Percentiles rank a stretch among this genome's conserved stretches.
phyloP scores from a whole-genome alignment of 306 rosid species.

The Pyrus betulifolia region DNA sequence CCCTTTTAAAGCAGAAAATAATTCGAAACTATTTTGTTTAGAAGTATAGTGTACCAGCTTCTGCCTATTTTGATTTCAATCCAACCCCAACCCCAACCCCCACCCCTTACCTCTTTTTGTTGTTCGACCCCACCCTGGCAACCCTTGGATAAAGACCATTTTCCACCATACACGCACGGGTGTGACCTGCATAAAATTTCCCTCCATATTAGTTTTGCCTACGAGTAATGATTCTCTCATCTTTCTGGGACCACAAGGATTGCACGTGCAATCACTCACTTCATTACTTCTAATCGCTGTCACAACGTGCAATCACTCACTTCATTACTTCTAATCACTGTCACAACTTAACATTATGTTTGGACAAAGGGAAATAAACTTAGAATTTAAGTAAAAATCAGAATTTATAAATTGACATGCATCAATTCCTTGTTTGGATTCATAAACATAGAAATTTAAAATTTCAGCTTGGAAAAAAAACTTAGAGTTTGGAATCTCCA shows the following conservation, averaged over 20 bases:
- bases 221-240: conserved; percentile 6
- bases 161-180: background rate
- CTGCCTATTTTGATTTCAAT: background rate
- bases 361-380: no score
- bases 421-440: no score
- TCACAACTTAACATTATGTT: no score
- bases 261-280: conserved; percentile 2
- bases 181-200: background rate
- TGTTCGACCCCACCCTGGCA: background rate
- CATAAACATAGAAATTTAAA: no score
- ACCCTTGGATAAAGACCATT: background rate
- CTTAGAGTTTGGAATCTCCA: no score
- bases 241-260: background rate
- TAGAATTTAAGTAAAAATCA: no score
- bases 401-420: no score
- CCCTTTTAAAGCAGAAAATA: no score
- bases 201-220: background rate
- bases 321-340: no score
- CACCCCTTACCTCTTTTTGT: background rate
- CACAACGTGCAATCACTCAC: background rate
- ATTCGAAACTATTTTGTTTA: no score
- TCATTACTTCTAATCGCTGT: no score
- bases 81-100: background rate
- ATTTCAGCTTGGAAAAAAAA: no score
- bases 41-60: background rate